phyloP scores from a whole-genome alignment of 208 protist genomes.

The Leishmania aethiopica region DNA sequence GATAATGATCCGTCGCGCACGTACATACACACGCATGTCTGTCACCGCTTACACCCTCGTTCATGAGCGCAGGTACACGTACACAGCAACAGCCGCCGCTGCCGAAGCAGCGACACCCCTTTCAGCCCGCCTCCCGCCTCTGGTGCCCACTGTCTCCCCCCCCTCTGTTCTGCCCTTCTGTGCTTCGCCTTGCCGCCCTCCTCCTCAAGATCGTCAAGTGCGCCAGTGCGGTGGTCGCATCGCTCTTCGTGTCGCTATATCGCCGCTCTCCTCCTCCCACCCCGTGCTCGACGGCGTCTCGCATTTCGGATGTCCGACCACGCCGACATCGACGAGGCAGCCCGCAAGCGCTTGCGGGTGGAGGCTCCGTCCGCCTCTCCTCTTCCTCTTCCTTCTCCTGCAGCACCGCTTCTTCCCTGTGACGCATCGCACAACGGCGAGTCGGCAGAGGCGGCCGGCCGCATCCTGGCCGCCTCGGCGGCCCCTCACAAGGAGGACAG shows the following conservation, averaged over 20 bases:
- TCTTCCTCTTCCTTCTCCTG: not conserved
- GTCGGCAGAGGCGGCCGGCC: not conserved
- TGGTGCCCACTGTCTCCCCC: not conserved
- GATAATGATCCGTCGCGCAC: not conserved
- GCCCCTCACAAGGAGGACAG: not conserved
- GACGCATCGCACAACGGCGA: not conserved
- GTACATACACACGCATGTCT: not conserved
- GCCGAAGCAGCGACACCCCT: not conserved
- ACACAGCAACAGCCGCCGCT: not conserved
- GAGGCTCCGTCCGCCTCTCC: slow-evolving; percentile 2
- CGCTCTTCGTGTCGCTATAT: not conserved
- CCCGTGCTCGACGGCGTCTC: not conserved
- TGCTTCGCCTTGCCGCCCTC: not conserved
- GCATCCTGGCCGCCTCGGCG: not conserved
- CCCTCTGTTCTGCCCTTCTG: not conserved
- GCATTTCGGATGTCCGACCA: not conserved
- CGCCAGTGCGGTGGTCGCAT: not conserved
- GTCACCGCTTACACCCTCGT: not conserved
- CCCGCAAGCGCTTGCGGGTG: slow-evolving; percentile 25
- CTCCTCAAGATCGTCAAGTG: not conserved
- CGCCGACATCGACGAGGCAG: slow-evolving; percentile 7
- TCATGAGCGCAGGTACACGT: not conserved
- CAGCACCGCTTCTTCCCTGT: not conserved
- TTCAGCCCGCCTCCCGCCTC: not conserved
- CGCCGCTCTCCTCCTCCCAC: not conserved